Conservation (phyloP, 108 stramenopile genomes). For the Skeletonema tropicum region DNA sequence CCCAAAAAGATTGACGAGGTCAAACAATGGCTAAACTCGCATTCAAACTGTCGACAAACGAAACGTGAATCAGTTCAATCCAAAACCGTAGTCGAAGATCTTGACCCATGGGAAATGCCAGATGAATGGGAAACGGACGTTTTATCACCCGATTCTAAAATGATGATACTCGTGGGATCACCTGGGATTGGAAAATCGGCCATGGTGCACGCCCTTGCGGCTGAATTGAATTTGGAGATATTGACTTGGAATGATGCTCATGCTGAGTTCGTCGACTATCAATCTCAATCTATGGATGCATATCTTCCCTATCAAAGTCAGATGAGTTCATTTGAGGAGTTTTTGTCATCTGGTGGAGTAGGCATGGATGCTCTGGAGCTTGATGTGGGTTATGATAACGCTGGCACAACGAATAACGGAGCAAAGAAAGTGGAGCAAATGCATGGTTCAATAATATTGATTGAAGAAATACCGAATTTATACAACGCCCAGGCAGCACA, state of each 20-base stretch:
- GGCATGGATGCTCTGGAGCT: conserved; percentile 60
- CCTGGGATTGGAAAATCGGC: conserved; percentile 87
- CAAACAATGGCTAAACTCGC: conserved; percentile 49
- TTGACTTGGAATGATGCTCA: conserved; percentile 77
- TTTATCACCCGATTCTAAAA: conserved; percentile 17
- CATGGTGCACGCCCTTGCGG: conserved; percentile 55
- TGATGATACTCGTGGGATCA: conserved; percentile 78
- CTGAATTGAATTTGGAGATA: conserved; percentile 57
- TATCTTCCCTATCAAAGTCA: conserved; percentile 51
- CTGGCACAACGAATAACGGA: background rate
- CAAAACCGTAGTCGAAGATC: background rate
- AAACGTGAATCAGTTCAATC: conserved; percentile 18
- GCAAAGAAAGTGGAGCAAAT: background rate
- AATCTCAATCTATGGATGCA: background rate
- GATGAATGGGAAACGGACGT: conserved; percentile 3
- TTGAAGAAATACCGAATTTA: conserved; percentile 80
- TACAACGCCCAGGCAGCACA: conserved; percentile 54
- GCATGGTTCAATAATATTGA: conserved; percentile 57
- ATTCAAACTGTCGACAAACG: conserved; percentile 1
- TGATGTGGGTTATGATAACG: background rate
- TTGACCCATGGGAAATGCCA: conserved; percentile 12
- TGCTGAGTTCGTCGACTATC: conserved; percentile 12
- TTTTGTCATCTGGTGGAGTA: conserved; percentile 58
- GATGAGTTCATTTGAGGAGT: conserved; percentile 76
- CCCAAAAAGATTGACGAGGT: conserved; percentile 85